A percentile compares a stretch with the other conserved stretches of the same genome.
phyloP scores from a whole-genome alignment of 2,329 filamentous ascomycete species.

The Didymella segeticola region DNA sequence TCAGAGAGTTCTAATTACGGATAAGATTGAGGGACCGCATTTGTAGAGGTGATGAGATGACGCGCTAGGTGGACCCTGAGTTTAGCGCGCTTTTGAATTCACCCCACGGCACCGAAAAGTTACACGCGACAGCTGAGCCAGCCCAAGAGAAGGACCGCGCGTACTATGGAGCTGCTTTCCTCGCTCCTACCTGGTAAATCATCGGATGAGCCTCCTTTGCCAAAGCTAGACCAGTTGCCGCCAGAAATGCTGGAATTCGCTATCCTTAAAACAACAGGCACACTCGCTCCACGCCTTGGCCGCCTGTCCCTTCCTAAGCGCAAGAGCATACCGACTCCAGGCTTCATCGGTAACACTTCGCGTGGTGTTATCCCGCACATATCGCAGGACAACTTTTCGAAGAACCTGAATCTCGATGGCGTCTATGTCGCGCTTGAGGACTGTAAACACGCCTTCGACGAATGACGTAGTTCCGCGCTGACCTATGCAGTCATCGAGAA shows the following conservation, averaged over 20 bases:
- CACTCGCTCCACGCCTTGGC: constrained; percentile 69
- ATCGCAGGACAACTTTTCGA: constrained; percentile 79
- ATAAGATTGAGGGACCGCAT: not conserved
- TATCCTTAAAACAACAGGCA: constrained; percentile 48
- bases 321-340: constrained; percentile 78
- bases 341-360: constrained; percentile 80
- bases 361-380: constrained; percentile 87
- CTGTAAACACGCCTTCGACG: constrained; percentile 68
- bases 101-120: constrained; percentile 16
- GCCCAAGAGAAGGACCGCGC: not conserved
- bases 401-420: constrained; percentile 69
- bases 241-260: constrained; percentile 55
- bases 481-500: constrained; percentile 68
- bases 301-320: constrained; percentile 68
- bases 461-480: constrained; percentile 38
- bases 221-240: constrained; percentile 35
- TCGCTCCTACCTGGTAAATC: constrained; percentile 6
- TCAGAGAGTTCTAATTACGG: not conserved
- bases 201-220: not conserved
- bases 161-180: constrained; percentile 12
- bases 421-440: constrained; percentile 89
- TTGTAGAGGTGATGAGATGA: not conserved
- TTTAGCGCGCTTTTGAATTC: constrained; percentile 11
- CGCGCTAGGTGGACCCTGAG: constrained; percentile 13
- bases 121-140: not conserved